These are phyloP conservation scores for Mallotus japonicus DNA, from an alignment of 441 rosid genomes.

Conservation along the genomic window DNA sequence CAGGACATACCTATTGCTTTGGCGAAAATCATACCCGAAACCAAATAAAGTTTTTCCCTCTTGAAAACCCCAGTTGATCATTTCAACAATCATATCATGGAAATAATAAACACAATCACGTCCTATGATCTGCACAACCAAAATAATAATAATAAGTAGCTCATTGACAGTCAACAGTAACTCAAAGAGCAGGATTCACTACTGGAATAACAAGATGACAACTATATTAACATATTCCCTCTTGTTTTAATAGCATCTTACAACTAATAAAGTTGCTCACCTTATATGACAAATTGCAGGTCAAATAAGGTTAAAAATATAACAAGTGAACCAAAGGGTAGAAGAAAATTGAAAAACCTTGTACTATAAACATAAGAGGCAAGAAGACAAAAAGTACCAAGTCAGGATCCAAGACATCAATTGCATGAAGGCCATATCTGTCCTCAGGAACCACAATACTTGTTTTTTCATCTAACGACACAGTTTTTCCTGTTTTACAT, in stretches of 20 bases:
- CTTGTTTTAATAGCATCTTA: no score
- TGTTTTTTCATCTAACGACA: conserved; percentile 63
- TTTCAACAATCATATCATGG: conserved; percentile 92
- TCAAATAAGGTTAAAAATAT: neutral
- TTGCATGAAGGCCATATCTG: conserved; percentile 82
- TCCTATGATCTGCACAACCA: conserved; percentile 62
- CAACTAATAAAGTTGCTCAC: no score
- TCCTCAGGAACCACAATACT: conserved; percentile 79
- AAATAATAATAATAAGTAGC: neutral
- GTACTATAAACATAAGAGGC: conserved; percentile 1
- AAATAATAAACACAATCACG: conserved; percentile 80
- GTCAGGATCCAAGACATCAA: conserved; percentile 92
- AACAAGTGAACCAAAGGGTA: neutral
- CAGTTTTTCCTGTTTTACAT: conserved; percentile 60
- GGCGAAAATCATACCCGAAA: conserved; percentile 95
- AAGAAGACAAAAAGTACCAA: conserved; percentile 45
- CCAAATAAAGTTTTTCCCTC: conserved; percentile 95
- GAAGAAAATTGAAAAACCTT: neutral
- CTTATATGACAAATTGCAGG: neutral
- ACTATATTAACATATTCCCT: no score
- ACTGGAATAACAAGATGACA: neutral
- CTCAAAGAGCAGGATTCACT: conserved; percentile 6
- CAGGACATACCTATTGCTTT: conserved; percentile 76
- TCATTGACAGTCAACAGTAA: neutral
- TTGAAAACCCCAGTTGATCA: conserved; percentile 91